phyloP scores from a whole-genome alignment of 2,329 filamentous ascomycete genomes.

The Xylaria sp. region DNA sequence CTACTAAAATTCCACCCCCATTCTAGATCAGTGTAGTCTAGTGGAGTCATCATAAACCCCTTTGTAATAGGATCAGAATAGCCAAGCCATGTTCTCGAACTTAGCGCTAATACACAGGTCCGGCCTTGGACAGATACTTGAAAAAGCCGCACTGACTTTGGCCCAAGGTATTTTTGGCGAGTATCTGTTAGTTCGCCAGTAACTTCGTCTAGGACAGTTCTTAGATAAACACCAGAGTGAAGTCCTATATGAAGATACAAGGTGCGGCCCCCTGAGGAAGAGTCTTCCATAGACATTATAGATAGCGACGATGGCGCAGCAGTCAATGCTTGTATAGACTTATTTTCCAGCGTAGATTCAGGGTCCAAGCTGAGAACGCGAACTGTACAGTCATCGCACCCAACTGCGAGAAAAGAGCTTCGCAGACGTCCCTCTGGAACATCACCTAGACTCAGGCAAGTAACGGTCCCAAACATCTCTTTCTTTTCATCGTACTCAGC shows the following conservation, averaged over 20 bases:
- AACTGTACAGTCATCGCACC: slow-evolving; percentile 96
- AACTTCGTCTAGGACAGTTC: slow-evolving; percentile 93
- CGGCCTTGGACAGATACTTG: slow-evolving; percentile 88
- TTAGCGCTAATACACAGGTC: slow-evolving; percentile 87
- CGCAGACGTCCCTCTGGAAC: slow-evolving; percentile 90
- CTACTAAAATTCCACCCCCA: slow-evolving; percentile 98
- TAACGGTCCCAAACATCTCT: slow-evolving; percentile 95
- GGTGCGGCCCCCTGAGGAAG: slow-evolving; percentile 86
- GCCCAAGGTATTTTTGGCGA: slow-evolving; percentile 91
- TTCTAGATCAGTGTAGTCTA: slow-evolving; percentile 88
- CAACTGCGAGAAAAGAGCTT: slow-evolving; percentile 93
- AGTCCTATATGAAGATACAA: slow-evolving; percentile 96
- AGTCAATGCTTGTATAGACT: slow-evolving; percentile 92
- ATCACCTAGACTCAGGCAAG: slow-evolving; percentile 90
- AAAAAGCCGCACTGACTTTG: slow-evolving; percentile 89
- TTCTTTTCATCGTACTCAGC: slow-evolving; percentile 96
- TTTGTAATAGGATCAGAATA: slow-evolving; percentile 90
- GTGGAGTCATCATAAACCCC: slow-evolving; percentile 89
- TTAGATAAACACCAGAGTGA: slow-evolving; percentile 93
- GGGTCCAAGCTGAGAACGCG: slow-evolving; percentile 91
- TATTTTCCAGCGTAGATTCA: slow-evolving; percentile 89
- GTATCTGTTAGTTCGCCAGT: slow-evolving; percentile 97
- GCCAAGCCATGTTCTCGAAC: slow-evolving; percentile 94
- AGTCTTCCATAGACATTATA: slow-evolving; percentile 96
- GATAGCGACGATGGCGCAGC: slow-evolving; percentile 88